phyloP scores from a whole-genome alignment of 495 filamentous ascomycete species.

The Hyaloscypha bicolor region DNA sequence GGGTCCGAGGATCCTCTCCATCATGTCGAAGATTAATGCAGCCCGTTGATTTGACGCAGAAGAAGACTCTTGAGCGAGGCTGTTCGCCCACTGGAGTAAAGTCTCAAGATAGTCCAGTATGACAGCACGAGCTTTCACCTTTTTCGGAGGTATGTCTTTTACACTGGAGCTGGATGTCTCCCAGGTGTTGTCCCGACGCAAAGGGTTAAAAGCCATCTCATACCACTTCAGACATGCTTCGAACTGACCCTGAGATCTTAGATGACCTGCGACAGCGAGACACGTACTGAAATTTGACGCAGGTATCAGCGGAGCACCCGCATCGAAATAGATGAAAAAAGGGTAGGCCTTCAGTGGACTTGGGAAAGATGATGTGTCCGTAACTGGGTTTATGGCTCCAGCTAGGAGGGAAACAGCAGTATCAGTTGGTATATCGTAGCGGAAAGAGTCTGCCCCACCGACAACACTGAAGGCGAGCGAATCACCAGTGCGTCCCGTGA shows the following conservation, averaged over 20 bases:
- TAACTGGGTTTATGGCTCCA: background rate
- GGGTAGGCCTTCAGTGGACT: background rate
- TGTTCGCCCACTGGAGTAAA: slow-evolving; percentile 8
- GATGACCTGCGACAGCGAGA: slow-evolving; percentile 6
- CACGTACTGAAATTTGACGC: background rate
- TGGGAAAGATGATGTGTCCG: background rate
- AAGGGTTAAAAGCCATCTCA: too few species aligned
- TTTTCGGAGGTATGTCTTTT: too few species aligned
- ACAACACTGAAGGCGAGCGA: slow-evolving; percentile 4
- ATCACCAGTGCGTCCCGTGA: background rate
- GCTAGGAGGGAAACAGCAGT: background rate
- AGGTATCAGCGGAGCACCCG: background rate
- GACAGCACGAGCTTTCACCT: too few species aligned
- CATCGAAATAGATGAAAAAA: slow-evolving; percentile 7
- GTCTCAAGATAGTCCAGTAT: too few species aligned
- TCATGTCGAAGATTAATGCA: background rate
- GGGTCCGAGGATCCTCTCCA: slow-evolving; percentile 4
- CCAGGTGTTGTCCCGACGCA: too few species aligned
- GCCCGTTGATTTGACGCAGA: background rate
- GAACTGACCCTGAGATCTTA: too few species aligned
- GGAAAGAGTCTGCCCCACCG: background rate
- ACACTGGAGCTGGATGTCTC: too few species aligned
- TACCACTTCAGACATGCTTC: too few species aligned
- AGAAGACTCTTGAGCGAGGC: background rate
- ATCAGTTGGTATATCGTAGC: slow-evolving; percentile 11